Base-by-base conservation (phyloP, 345 rosid species). In the Syzygium aqueum region DNA sequence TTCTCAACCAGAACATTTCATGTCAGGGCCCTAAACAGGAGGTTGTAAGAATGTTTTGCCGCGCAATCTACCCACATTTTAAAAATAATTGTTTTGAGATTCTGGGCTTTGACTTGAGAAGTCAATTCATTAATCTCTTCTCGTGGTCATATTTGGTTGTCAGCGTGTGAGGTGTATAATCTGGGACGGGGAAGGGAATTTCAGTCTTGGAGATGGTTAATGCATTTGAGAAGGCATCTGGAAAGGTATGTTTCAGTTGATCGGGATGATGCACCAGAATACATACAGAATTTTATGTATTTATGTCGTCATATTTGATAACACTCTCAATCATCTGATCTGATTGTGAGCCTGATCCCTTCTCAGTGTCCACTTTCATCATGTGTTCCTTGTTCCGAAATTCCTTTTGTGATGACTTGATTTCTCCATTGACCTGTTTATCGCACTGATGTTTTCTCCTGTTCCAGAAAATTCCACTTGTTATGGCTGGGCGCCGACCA, bases 141-240 rank as follows among this genome's bases (percentile, higher is more conserved):
- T 46, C 54, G 30, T 83, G 85, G 9, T 84, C 33, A 53, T 51
- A 84, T 49, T 46, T 51, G 53, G 85, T 52, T 53, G 50, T 30
- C 61, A 88, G 99, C 98, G 67, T 97, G 98, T 90, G 96, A 95
- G 93, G 99, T 95, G 83, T 97, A 95, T 92, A 97, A 97, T 92
- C 90, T 97, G 78, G 99, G 99, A 97, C 98, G 4, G 99, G 99
- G 27, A 95, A 94, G 89, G 99, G 99, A 89, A 95, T 99, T 88
- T 97, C 99, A 5, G 99, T 97, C 77, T 90, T 97, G 86, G 98
- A 96, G 93, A 97, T 97, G 99, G 99, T 97, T 82, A 86, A 93
- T 51, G 98, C 98, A 23, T 97, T 96, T 84, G 99, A 96, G 86
- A 97, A 95, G 92, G 98, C 96, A 27, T 96, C 98, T n/a, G 96